Percentiles rank a stretch among this genome's conserved stretches.
Conservation (phyloP, 2,329 filamentous ascomycete species). For the Pseudocercospora fijiensis region DNA sequence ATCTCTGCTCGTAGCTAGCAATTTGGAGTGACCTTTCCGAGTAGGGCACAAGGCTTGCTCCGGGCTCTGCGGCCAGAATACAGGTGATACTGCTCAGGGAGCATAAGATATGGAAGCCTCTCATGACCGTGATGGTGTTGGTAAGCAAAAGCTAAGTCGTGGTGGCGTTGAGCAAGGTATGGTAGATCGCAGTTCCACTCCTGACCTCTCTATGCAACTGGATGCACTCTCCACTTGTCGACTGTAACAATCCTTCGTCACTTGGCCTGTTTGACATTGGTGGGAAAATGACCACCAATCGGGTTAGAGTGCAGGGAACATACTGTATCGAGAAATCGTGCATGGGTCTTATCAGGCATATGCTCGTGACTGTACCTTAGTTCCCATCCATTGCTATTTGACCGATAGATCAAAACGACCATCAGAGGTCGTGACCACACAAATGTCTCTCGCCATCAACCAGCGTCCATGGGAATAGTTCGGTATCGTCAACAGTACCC, state of each 20-base stretch:
- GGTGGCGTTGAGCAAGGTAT: background rate
- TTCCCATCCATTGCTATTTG: no score
- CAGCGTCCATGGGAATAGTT: background rate
- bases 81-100: background rate
- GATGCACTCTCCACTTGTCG: background rate
- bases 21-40: conserved; percentile 51
- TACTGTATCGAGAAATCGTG: no score
- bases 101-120: background rate
- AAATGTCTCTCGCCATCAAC: background rate
- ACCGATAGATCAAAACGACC: no score
- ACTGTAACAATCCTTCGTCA: background rate
- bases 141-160: background rate
- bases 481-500: background rate
- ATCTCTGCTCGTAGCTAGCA: conserved; percentile 57
- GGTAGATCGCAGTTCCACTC: background rate
- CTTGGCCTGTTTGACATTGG: background rate
- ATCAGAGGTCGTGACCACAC: background rate
- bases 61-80: background rate
- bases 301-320: no score
- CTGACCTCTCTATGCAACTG: background rate
- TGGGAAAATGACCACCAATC: background rate
- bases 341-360: no score
- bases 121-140: background rate
- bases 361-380: no score
- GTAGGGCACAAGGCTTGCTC: conserved; percentile 5